These are phyloP conservation scores for Cadophora sp. DNA, from an alignment of 2,329 filamentous ascomycete species.

Conservation along the genomic window DNA sequence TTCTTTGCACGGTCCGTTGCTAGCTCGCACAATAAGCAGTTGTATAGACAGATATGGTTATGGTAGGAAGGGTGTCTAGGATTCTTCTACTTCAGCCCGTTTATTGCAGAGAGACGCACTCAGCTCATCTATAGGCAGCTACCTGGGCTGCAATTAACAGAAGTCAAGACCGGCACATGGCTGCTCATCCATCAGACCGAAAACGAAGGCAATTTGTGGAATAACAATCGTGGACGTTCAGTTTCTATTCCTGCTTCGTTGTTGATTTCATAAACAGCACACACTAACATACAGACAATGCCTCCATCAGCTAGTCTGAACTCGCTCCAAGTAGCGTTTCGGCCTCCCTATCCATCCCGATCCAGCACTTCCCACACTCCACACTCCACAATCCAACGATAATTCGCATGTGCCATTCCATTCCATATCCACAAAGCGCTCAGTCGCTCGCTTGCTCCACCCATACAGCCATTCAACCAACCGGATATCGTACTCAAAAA, in stretches of 20 bases:
- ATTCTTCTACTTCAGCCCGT: too few species aligned
- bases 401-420: background rate
- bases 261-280: slow-evolving; percentile 13
- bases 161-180: too few species aligned
- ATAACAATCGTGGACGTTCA: background rate
- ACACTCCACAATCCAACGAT: background rate
- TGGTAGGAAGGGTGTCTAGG: too few species aligned
- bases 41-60: too few species aligned
- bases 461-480: slow-evolving; percentile 1
- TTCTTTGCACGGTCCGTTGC: too few species aligned
- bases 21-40: too few species aligned
- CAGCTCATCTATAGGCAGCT: too few species aligned
- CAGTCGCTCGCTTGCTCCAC: background rate
- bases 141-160: too few species aligned
- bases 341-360: background rate
- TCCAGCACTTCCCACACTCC: background rate
- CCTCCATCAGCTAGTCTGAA: background rate
- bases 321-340: background rate
- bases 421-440: slow-evolving; percentile 3
- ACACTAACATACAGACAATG: slow-evolving; percentile 5
- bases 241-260: background rate
- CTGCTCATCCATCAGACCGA: too few species aligned
- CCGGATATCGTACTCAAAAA: slow-evolving; percentile 19
- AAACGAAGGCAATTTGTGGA: too few species aligned
- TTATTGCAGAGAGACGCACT: too few species aligned